Evolutionary conservation across 2,329 filamentous ascomycete species (phyloP).

Genomic region (Chrysosporium keratinophilum): DNA sequence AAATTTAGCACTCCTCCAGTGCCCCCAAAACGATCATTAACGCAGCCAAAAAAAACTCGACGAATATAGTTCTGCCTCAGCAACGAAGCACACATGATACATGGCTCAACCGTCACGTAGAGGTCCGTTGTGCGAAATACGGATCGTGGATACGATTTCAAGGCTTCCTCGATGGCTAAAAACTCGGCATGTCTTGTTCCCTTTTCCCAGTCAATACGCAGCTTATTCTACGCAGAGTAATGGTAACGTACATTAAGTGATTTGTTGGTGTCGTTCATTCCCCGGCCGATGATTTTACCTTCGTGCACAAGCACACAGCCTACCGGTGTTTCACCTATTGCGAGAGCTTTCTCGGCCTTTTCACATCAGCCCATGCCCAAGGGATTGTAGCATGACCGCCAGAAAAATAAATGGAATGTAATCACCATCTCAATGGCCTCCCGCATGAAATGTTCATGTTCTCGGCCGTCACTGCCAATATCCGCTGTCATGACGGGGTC

Average conservation of each 20-base stretch:
- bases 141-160: conserved; percentile 53
- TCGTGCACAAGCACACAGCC: conserved; percentile 86
- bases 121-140: conserved; percentile 66
- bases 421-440: conserved; percentile 74
- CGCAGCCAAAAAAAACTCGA: conserved; percentile 86
- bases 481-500: not conserved
- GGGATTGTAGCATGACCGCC: not conserved
- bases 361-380: not conserved
- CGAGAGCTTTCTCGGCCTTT: conserved; percentile 74
- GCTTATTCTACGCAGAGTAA: not conserved
- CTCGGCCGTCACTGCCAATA: not conserved
- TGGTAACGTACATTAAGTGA: conserved; percentile 57
- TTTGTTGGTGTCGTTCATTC: conserved; percentile 95
- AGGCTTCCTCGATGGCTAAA: conserved; percentile 63
- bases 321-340: conserved; percentile 84
- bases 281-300: conserved; percentile 67
- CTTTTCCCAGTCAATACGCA: conserved; percentile 32
- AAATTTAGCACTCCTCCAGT: conserved; percentile 88
- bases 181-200: conserved; percentile 95
- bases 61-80: conserved; percentile 79
- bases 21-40: conserved; percentile 94
- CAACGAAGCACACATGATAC: conserved; percentile 95
- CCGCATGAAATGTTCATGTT: conserved; percentile 61
- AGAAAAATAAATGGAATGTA: conserved; percentile 17
- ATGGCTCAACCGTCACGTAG: conserved; percentile 96